Conservation (phyloP, 495 filamentous ascomycete species). For the Tricharina praecox region DNA sequence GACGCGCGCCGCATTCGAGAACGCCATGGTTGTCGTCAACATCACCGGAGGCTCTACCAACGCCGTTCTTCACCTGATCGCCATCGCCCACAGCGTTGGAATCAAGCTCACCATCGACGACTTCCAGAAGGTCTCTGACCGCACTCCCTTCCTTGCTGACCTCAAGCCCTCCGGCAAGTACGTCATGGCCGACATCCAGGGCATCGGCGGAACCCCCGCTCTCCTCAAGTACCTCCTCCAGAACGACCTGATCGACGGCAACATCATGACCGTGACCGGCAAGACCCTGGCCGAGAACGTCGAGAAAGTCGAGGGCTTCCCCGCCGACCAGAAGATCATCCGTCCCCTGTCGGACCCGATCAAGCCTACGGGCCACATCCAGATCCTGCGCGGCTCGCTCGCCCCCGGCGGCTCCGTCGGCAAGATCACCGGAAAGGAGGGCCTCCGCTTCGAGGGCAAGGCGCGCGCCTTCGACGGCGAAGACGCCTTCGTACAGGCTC, state of each 20-base stretch:
- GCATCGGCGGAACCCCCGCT: constrained; percentile 79
- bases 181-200: constrained; percentile 80
- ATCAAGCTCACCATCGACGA: constrained; percentile 91
- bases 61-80: constrained; percentile 89
- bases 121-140: constrained; percentile 87
- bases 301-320: constrained; percentile 58
- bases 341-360: constrained; percentile 81
- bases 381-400: constrained; percentile 82
- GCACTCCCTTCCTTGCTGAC: constrained; percentile 83
- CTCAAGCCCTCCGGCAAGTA: constrained; percentile 95
- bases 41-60: constrained; percentile 95
- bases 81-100: constrained; percentile 86
- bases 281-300: constrained; percentile 87
- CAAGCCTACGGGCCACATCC: constrained; percentile 87
- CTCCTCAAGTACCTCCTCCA: constrained; percentile 82
- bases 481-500: constrained; percentile 58
- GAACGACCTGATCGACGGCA: constrained; percentile 76
- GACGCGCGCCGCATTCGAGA: constrained; percentile 82
- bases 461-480: constrained; percentile 78
- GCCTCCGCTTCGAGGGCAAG: constrained; percentile 68
- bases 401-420: constrained; percentile 85
- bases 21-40: constrained; percentile 90
- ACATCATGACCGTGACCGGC: constrained; percentile 82
- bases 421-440: constrained; percentile 98
- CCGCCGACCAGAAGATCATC: constrained; percentile 74